phyloP scores from a whole-genome alignment of 2,329 filamentous ascomycete species.

The Claviceps arundinis region DNA sequence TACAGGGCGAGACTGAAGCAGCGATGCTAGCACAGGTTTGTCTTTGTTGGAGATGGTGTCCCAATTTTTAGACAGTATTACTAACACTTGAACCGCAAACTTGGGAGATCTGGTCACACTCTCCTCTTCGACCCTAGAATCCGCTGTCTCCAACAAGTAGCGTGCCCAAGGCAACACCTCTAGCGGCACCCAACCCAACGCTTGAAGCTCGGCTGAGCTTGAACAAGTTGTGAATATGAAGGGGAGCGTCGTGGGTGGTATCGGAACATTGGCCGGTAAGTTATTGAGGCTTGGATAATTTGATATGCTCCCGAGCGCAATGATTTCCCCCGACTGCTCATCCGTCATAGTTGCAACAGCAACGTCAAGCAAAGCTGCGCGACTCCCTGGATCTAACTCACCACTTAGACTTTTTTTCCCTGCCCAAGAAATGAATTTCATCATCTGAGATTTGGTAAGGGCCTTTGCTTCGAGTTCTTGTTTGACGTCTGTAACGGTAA shows the following conservation, averaged over 20 bases:
- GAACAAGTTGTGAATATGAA: constrained; percentile 67
- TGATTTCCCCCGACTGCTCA: constrained; percentile 52
- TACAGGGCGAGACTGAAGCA: constrained; percentile 56
- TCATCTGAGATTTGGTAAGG: constrained; percentile 62
- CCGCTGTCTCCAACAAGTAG: constrained; percentile 59
- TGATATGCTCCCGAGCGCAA: constrained; percentile 63
- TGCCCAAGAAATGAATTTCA: constrained; percentile 76
- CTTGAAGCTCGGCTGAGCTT: constrained; percentile 54
- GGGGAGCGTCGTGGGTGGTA: constrained; percentile 72
- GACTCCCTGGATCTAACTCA: constrained; percentile 56
- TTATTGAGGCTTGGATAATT: constrained; percentile 64
- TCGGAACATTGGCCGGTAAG: constrained; percentile 68
- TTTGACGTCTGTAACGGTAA: constrained; percentile 77
- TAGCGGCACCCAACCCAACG: constrained; percentile 75
- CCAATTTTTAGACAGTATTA: constrained; percentile 79
- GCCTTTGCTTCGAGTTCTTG: constrained; percentile 72
- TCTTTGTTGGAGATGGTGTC: constrained; percentile 57
- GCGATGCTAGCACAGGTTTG: constrained; percentile 49
- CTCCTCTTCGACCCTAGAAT: constrained; percentile 45
- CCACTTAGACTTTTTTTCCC: constrained; percentile 56
- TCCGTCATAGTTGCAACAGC: constrained; percentile 59
- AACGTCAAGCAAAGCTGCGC: constrained; percentile 61
- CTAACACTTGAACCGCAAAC: constrained; percentile 66
- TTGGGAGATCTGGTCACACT: constrained; percentile 58
- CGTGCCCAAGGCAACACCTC: constrained; percentile 76